Evolutionary conservation across 768 basidiomycete genomes (phyloP).

Genomic region (Serendipita sp.): DNA sequence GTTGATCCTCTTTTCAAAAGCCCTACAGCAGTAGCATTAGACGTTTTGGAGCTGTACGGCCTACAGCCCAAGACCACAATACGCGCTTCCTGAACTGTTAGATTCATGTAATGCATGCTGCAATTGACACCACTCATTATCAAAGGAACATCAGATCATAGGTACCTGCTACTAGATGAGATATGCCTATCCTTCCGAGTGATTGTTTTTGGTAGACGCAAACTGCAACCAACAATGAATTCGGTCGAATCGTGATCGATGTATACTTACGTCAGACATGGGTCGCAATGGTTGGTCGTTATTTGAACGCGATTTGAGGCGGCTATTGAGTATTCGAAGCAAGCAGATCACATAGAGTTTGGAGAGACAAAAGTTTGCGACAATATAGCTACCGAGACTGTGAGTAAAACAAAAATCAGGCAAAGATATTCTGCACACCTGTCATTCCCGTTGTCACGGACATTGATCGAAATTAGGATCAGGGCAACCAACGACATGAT

Average conservation of each 20-base stretch:
- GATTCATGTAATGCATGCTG: neutral
- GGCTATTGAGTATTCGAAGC: neutral
- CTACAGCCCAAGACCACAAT: neutral
- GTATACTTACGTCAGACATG: neutral
- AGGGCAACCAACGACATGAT: no score
- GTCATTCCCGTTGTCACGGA: neutral
- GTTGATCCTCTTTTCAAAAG: conserved; percentile 80
- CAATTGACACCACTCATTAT: no score
- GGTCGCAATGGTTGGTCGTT: neutral
- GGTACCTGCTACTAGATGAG: neutral
- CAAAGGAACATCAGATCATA: neutral
- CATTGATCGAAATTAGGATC: no score
- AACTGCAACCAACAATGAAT: neutral
- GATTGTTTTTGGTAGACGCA: neutral
- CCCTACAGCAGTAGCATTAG: conserved; percentile 25
- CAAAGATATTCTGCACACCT: neutral
- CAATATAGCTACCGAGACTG: neutral
- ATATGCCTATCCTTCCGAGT: no score
- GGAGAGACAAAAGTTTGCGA: neutral
- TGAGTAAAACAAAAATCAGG: neutral
- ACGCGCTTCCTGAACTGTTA: neutral
- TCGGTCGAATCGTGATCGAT: neutral
- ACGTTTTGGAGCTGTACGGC: neutral
- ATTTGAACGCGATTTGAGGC: neutral
- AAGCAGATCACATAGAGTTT: neutral